A percentile compares a stretch with the other conserved stretches of the same genome.
Conservation (phyloP, 768 basidiomycete genomes). For the Termitomyces sp. region DNA sequence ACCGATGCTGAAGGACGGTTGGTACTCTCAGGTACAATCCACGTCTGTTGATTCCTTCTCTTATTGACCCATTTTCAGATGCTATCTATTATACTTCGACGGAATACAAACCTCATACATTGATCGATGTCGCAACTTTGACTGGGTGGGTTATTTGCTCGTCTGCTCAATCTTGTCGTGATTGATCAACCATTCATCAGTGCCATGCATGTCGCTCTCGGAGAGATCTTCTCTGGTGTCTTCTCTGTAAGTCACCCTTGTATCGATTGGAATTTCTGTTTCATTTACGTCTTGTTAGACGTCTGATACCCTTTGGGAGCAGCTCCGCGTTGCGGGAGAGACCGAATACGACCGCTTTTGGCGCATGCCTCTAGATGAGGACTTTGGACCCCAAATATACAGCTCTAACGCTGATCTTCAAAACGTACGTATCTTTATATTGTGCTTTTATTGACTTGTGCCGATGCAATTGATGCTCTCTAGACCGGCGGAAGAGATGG, state of each 20-base stretch:
- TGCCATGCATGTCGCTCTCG: conserved; percentile 67
- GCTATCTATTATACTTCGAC: conserved; percentile 80
- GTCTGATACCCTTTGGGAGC: conserved; percentile 69
- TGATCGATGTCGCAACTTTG: conserved; percentile 85
- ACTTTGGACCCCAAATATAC: conserved; percentile 71
- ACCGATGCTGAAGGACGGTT: conserved; percentile 83
- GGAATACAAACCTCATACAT: conserved; percentile 71
- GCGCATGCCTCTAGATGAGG: conserved; percentile 87
- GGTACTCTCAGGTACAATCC: conserved; percentile 55
- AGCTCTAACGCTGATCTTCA: conserved; percentile 77
- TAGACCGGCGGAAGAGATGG: conserved; percentile 69
- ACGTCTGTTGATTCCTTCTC: background rate
- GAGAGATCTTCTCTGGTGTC: conserved; percentile 72
- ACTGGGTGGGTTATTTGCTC: conserved; percentile 65
- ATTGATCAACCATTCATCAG: conserved; percentile 25
- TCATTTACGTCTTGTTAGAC: conserved; percentile 32
- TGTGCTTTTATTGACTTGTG: background rate
- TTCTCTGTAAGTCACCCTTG: conserved; percentile 51
- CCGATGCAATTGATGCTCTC: background rate
- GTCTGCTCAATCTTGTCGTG: background rate
- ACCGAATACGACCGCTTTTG: conserved; percentile 79
- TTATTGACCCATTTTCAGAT: conserved; percentile 35
- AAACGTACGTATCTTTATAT: conserved; percentile 42
- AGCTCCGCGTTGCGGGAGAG: conserved; percentile 64
- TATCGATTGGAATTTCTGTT: background rate